Conservation (phyloP, 1,284 basidiomycete genomes). For the Cutaneotrichosporon arboriforme region DNA sequence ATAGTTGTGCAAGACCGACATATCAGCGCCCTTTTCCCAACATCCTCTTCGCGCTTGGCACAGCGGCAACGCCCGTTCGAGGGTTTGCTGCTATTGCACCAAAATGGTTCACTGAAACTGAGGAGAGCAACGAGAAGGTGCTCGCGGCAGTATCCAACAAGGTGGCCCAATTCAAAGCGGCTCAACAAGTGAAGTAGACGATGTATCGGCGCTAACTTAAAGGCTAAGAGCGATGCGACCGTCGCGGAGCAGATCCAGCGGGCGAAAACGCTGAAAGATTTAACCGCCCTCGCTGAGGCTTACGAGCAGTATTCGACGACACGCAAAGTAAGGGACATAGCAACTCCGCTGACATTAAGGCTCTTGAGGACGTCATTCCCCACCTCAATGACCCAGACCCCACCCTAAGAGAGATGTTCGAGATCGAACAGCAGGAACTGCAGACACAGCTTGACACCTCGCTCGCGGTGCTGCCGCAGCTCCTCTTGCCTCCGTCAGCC, state of each 20-base stretch:
- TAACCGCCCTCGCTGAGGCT: conserved; percentile 54
- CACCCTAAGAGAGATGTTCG: conserved; percentile 67
- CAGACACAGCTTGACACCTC: conserved; percentile 53
- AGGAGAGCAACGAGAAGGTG: conserved; percentile 9
- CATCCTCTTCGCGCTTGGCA: too few relatives aligned
- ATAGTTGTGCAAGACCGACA: too few relatives aligned
- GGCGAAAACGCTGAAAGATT: conserved; percentile 53
- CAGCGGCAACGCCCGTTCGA: too few relatives aligned
- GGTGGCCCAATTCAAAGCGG: conserved; percentile 5
- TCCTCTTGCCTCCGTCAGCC: conserved; percentile 66
- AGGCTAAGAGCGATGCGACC: conserved; percentile 14
- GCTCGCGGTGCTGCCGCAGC: conserved; percentile 58
- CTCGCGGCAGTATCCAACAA: conserved; percentile 12
- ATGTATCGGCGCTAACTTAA: neutral
- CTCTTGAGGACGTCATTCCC: conserved; percentile 58
- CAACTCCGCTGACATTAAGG: conserved; percentile 46
- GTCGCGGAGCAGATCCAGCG: conserved; percentile 49
- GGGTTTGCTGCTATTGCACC: neutral
- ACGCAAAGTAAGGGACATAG: conserved; percentile 47
- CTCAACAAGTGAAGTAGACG: conserved; percentile 3
- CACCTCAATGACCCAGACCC: conserved; percentile 72
- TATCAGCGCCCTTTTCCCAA: too few relatives aligned
- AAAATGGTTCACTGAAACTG: conserved; percentile 9
- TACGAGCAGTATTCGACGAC: conserved; percentile 54
- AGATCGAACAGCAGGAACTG: conserved; percentile 61